Base-by-base conservation (phyloP, 2,329 filamentous ascomycete genomes). In the Neobulgaria alba region DNA sequence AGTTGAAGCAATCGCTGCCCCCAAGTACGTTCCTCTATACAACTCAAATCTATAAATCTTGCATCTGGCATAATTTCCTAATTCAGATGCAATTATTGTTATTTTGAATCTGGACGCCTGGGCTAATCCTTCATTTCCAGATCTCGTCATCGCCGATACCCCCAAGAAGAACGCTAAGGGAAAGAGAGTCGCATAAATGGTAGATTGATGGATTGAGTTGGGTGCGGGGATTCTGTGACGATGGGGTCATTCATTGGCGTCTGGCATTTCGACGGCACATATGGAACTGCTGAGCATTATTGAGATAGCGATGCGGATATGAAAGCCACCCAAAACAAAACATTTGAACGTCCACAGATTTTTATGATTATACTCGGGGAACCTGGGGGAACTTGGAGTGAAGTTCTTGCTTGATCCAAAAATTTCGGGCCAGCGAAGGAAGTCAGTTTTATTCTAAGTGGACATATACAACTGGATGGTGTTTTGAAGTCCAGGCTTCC, bases 1-100 rank as follows among this genome's bases (percentile, higher is more conserved):
- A 98, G 85, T 82, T 98, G 60, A 96, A 95, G 88, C 90, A 96
- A 80, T 88, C 81, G 68, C 78, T 98, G 55, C 93, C 92, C 63
- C 93, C 92, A 61, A 85, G 92, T 98, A 89, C 63, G 87, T 73
- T 42, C 17, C 18, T 32, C 30, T 18, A 55, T 66, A 73, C 23
- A 26, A 26, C 23, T 12, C 23, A 26, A n/a, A 50, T 64, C 66
- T 57, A 73, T 26, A 12, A 7, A 12, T 26, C 12, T 26, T 7
- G 23, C 12, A 12, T 12, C 12, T 26, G 23, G 23, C 23, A 26
- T 7, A 26, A 7, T 26, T 26, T 26, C 7, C 12, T 26, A n/a
- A n/a, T 26, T 12, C 12, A 26, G 23, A 12, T 26, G 12, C 7
- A 26, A 26, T 26, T 26, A 26, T 26, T 26, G 12, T 12, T 26